Conservation (phyloP, 192 early-diverging fungal species). For the Spizellomyces sp. region DNA sequence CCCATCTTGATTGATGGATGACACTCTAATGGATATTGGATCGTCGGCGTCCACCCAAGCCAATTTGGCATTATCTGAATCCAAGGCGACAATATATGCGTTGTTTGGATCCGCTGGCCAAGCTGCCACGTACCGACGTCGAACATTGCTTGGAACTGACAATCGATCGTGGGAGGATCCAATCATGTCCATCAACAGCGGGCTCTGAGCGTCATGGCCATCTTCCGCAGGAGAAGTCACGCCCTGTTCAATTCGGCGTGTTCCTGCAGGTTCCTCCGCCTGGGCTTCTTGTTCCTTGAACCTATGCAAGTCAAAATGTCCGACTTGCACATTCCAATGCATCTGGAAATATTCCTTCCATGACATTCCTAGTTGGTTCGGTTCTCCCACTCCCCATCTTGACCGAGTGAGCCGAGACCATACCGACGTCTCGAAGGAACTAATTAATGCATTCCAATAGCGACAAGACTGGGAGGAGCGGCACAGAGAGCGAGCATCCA, state of each 20-base stretch:
- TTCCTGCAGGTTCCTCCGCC: background rate
- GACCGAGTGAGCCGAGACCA: slow-evolving; percentile 19
- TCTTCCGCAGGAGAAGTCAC: background rate
- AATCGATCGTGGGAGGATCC: background rate
- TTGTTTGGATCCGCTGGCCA: slow-evolving; percentile 37
- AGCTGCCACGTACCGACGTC: slow-evolving; percentile 27
- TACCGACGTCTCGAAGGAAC: slow-evolving; percentile 11
- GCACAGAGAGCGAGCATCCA: slow-evolving; percentile 22
- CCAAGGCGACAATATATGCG: slow-evolving; percentile 37
- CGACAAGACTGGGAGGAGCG: slow-evolving; percentile 20
- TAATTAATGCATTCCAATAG: slow-evolving; percentile 25
- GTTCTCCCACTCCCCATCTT: slow-evolving; percentile 7
- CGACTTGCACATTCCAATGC: slow-evolving; percentile 30
- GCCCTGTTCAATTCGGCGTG: background rate
- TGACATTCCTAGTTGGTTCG: background rate
- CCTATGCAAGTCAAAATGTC: slow-evolving; percentile 8
- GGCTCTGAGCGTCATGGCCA: background rate
- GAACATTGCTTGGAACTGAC: background rate
- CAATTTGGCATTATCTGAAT: slow-evolving; percentile 17
- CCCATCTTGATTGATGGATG: slow-evolving; percentile 1
- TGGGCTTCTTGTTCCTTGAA: background rate
- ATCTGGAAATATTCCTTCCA: slow-evolving; percentile 29
- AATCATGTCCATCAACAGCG: background rate
- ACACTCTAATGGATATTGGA: slow-evolving; percentile 8
- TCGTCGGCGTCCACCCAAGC: slow-evolving; percentile 20